Base-by-base conservation (phyloP, 495 filamentous ascomycete species). In the Aspergillus cavernicola region DNA sequence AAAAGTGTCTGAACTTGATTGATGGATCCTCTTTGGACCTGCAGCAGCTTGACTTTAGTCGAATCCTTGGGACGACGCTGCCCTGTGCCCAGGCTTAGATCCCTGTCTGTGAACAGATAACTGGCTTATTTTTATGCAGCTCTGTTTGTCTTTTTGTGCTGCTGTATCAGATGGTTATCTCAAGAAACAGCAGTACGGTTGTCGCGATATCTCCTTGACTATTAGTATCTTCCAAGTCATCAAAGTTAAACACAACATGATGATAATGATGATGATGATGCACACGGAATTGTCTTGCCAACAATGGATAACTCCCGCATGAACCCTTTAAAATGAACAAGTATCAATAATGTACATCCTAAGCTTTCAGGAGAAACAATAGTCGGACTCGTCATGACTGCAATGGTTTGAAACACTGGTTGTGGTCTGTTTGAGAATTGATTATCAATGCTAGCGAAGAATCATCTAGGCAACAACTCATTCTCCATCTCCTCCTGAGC, bases 21-120 rank as follows among this genome's bases (percentile, higher is more conserved):
- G 32, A 24, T 52, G 53, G 60, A 62, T 52, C 55, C 49, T 57
- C 55, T 50, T 45, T 45, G 60, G 60, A 63, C 61, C 61, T 63
- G 61, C 61, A 63, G 61, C 49, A 62, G 56, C 56, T 55, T 56
- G 37, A 45, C 56, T 18, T 62, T 62, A 57, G 60, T 43, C 23
- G 48, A 33, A 47, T 36, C 18, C 44, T 52, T 46, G 45, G 22
- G 36, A 42, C 36, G 32, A 46, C 36, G 52, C 47, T 53, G 53
- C 33, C 40, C 49, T 48, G 47, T 40, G 52, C 44, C 38, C 32
- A 32, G 50, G 41, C 50, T 53, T 2, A 35, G 12, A 47, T 47
- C 44, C 44, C 44, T 47, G 44, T 35, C 44, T 47, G 19, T 6
- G 4, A 5, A 20, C 31, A 20, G 31, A 7, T 24, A 15, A 47